Evolutionary conservation across 106 monocot species (phyloP).

Genomic region (Allium cepa): DNA sequence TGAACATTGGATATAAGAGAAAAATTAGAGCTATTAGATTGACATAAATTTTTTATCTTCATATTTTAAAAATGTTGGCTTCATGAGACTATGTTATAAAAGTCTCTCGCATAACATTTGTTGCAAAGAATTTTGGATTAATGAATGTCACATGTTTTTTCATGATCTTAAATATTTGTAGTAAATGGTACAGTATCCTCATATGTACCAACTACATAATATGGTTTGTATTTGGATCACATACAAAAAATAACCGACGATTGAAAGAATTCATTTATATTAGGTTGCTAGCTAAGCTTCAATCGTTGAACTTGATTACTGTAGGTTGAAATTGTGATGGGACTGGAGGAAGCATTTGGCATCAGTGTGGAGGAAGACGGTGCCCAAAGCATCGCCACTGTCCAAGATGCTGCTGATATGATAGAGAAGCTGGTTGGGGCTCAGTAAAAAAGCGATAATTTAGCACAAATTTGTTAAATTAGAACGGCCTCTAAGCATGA

Average conservation of each 20-base stretch:
- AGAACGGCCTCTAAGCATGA: too few relatives aligned
- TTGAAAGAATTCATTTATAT: not conserved
- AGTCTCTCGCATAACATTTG: too few relatives aligned
- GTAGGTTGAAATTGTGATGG: slow-evolving; percentile 70
- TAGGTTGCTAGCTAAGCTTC: not conserved
- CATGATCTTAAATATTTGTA: not conserved
- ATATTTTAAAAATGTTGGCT: too few relatives aligned
- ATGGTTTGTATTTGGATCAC: not conserved
- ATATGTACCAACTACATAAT: not conserved
- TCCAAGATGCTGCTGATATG: slow-evolving; percentile 56
- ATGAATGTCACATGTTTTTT: too few relatives aligned
- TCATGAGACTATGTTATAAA: too few relatives aligned
- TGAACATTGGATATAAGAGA: too few relatives aligned
- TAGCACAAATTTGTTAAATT: not conserved
- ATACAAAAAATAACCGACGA: too few relatives aligned
- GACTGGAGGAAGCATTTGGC: slow-evolving; percentile 46
- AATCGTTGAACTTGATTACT: not conserved
- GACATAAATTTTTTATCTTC: too few relatives aligned
- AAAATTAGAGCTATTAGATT: too few relatives aligned
- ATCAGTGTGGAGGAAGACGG: slow-evolving; percentile 51
- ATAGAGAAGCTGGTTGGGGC: slow-evolving; percentile 32
- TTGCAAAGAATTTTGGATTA: too few relatives aligned
- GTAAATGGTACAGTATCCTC: not conserved
- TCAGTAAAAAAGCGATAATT: not conserved
- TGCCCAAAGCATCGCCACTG: slow-evolving; percentile 38